Conservation (phyloP, 768 basidiomycete species). For the Candolleomyces efflorescens region DNA sequence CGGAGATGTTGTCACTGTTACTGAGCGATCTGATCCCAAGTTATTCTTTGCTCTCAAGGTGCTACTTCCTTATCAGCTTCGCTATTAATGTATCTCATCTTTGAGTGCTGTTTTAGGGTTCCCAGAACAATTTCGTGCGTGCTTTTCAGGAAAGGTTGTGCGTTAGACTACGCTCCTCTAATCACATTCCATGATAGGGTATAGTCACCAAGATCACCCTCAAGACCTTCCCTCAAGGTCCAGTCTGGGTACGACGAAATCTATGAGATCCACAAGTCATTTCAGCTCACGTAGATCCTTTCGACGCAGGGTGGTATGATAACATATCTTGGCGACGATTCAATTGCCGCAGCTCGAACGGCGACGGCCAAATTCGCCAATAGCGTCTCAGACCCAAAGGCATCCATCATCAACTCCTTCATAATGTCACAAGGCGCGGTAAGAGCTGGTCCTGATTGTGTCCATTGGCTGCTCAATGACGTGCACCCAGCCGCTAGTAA, state of each 20-base stretch:
- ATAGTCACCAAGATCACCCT: slow-evolving; percentile 58
- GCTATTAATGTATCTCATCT: not conserved
- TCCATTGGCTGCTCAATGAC: not conserved
- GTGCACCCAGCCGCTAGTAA: slow-evolving; percentile 9
- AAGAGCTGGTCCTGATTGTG: slow-evolving; percentile 8
- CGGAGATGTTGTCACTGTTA: slow-evolving; percentile 37
- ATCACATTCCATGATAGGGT: slow-evolving; percentile 28
- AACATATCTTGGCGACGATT: slow-evolving; percentile 17
- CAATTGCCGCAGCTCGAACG: slow-evolving; percentile 21
- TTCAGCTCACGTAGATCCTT: not conserved
- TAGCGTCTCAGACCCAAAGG: slow-evolving; percentile 47
- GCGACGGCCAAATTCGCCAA: slow-evolving; percentile 39
- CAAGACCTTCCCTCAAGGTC: slow-evolving; percentile 46
- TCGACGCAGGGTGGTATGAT: slow-evolving; percentile 48
- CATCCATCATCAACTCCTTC: slow-evolving; percentile 43
- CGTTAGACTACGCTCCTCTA: not conserved
- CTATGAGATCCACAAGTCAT: not conserved
- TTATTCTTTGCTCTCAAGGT: slow-evolving; percentile 36
- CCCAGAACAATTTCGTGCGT: slow-evolving; percentile 53
- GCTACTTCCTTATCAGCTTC: too few species aligned
- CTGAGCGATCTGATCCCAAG: slow-evolving; percentile 27
- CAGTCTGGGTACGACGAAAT: slow-evolving; percentile 50
- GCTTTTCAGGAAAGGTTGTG: not conserved
- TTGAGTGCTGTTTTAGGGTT: slow-evolving; percentile 36
- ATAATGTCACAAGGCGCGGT: slow-evolving; percentile 32